Percentiles rank a stretch among this genome's conserved stretches.
These are phyloP conservation scores for Podosphaera aphanis DNA, from an alignment of 2,329 filamentous ascomycete genomes.

Conservation along the genomic window DNA sequence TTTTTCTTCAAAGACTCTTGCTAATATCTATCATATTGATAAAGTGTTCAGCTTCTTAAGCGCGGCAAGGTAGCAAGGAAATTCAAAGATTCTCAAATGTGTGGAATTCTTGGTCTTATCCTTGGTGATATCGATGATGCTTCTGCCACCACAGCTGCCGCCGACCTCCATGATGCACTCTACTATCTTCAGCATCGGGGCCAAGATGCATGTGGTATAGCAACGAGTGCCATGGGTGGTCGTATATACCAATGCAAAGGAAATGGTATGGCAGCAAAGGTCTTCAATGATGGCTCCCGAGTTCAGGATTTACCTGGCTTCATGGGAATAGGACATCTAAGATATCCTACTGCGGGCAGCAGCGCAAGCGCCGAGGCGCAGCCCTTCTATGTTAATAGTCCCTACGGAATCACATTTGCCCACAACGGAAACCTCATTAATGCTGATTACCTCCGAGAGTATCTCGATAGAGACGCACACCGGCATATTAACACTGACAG, in stretches of 20 bases:
- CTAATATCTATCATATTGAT: constrained; percentile 3
- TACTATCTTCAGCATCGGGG: constrained; percentile 51
- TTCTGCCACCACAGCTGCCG: constrained; percentile 26
- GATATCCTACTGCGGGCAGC: constrained; percentile 77
- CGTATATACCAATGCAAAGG: constrained; percentile 78
- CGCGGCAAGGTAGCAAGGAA: constrained; percentile 3
- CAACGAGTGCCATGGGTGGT: constrained; percentile 49
- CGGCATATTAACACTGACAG: constrained; percentile 50
- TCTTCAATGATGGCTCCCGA: constrained; percentile 60
- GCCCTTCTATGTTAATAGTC: constrained; percentile 77
- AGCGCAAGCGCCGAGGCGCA: constrained; percentile 69
- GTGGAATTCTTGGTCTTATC: constrained; percentile 37
- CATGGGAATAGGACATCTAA: constrained; percentile 67
- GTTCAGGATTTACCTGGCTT: constrained; percentile 56
- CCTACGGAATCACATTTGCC: constrained; percentile 59
- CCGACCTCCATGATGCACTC: constrained; percentile 47
- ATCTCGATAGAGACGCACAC: constrained; percentile 19
- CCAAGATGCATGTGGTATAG: constrained; percentile 74
- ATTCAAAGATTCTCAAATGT: constrained; percentile 22
- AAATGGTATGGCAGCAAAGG: constrained; percentile 65
- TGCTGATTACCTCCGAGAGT: constrained; percentile 38
- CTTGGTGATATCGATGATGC: constrained; percentile 29
- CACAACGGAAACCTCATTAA: constrained; percentile 85
- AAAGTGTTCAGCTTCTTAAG: background rate
- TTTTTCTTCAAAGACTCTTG: background rate